phyloP scores from a whole-genome alignment of 352 stramenopile genomes.

The Phytophthora fragariae region DNA sequence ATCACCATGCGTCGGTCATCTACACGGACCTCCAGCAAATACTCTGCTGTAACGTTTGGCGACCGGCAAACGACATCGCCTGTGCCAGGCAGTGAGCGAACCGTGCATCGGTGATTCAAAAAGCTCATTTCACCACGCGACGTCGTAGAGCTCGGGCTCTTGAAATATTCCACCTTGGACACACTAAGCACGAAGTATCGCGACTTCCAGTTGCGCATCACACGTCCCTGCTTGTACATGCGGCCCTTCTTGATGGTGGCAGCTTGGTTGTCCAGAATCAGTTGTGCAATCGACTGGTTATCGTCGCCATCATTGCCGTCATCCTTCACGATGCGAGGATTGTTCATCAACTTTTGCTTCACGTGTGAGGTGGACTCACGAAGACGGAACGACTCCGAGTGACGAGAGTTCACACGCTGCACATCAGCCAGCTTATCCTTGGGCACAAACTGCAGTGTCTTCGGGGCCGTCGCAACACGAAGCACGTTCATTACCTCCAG shows the following conservation, averaged over 20 bases:
- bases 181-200: conserved; percentile 89
- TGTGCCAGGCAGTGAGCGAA: conserved; percentile 71
- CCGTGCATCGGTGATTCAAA: conserved; percentile 77
- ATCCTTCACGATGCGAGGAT: conserved; percentile 76
- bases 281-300: conserved; percentile 81
- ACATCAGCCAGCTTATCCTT: conserved; percentile 88
- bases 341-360: conserved; percentile 79
- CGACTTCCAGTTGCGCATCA: conserved; percentile 90
- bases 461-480: conserved; percentile 68
- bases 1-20: conserved; percentile 84
- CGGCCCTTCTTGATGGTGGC: conserved; percentile 90
- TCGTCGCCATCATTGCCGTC: conserved; percentile 77
- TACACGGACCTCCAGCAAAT: conserved; percentile 76
- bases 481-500: conserved; percentile 86
- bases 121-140: conserved; percentile 85
- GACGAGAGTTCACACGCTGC: conserved; percentile 82
- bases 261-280: conserved; percentile 87
- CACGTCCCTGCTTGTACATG: conserved; percentile 88
- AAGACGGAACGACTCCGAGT: conserved; percentile 79
- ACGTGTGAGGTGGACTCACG: conserved; percentile 67
- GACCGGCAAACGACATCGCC: conserved; percentile 77
- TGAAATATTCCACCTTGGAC: conserved; percentile 88
- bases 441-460: conserved; percentile 86
- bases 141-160: conserved; percentile 81
- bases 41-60: conserved; percentile 76